These are phyloP conservation scores for Diplodia corticola DNA, from an alignment of 2,329 filamentous ascomycete genomes.

Conservation along the genomic window DNA sequence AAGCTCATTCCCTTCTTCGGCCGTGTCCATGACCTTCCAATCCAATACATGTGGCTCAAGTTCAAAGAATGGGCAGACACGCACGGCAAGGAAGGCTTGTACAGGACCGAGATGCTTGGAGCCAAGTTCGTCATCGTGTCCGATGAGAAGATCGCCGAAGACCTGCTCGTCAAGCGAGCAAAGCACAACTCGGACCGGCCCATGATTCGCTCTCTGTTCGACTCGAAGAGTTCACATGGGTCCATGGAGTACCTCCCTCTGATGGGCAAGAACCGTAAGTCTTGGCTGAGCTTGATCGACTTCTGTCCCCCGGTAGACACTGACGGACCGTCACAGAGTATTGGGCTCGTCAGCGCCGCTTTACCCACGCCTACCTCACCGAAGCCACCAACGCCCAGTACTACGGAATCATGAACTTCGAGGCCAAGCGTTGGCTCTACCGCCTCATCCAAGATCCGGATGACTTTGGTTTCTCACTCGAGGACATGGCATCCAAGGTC, in stretches of 20 bases:
- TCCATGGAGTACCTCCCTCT: conserved; percentile 59
- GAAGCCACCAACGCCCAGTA: conserved; percentile 48
- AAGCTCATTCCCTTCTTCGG: conserved; percentile 39
- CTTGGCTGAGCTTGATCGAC: background rate
- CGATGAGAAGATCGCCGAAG: conserved; percentile 55
- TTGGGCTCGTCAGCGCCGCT: conserved; percentile 56
- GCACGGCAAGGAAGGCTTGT: conserved; percentile 32
- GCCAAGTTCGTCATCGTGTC: conserved; percentile 52
- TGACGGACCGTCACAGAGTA: conserved; percentile 42
- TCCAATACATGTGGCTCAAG: conserved; percentile 56
- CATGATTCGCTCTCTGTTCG: conserved; percentile 53
- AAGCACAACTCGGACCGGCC: conserved; percentile 55
- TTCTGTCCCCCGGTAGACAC: background rate
- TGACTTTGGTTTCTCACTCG: conserved; percentile 52
- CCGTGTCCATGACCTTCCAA: conserved; percentile 50
- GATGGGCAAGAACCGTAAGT: conserved; percentile 57
- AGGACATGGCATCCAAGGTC: conserved; percentile 60
- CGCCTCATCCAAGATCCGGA: conserved; percentile 53
- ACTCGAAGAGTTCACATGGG: conserved; percentile 56
- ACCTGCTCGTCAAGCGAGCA: conserved; percentile 54
- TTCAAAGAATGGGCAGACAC: conserved; percentile 45
- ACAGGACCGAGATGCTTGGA: conserved; percentile 39
- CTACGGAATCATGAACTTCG: conserved; percentile 53
- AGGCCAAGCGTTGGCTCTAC: conserved; percentile 56
- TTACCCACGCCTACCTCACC: conserved; percentile 54